Evolutionary conservation across 2,329 filamentous ascomycete species (phyloP).

Genomic region (Rachicladosporium sp.): DNA sequence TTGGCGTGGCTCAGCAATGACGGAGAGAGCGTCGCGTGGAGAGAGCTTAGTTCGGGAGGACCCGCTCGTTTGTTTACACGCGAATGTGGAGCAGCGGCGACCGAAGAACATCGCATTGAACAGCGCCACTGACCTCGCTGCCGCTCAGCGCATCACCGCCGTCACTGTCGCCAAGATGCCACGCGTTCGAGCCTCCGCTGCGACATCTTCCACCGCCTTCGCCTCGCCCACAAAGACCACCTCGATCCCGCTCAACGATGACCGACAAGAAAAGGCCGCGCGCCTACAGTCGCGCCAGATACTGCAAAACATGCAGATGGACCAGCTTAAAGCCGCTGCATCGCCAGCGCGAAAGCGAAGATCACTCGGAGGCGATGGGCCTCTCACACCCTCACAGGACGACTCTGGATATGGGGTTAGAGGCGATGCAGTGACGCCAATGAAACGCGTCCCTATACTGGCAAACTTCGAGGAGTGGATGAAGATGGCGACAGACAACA

Average conservation of each 20-base stretch:
- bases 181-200: slow-evolving; percentile 31
- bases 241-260: slow-evolving; percentile 93
- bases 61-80: too few species aligned
- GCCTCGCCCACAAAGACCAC: slow-evolving; percentile 38
- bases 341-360: slow-evolving; percentile 49
- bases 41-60: too few species aligned
- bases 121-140: too few species aligned
- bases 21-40: too few species aligned
- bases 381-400: slow-evolving; percentile 40
- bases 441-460: slow-evolving; percentile 89
- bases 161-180: slow-evolving; percentile 17
- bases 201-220: slow-evolving; percentile 36
- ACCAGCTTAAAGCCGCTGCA: slow-evolving; percentile 73
- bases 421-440: slow-evolving; percentile 72
- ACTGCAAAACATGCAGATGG: slow-evolving; percentile 80
- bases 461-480: slow-evolving; percentile 99
- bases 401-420: slow-evolving; percentile 49
- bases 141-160: background rate
- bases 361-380: slow-evolving; percentile 29
- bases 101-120: too few species aligned
- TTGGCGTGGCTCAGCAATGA: too few species aligned
- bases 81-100: too few species aligned
- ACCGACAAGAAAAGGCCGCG: slow-evolving; percentile 80
- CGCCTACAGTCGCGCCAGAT: slow-evolving; percentile 79
- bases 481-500: slow-evolving; percentile 99